phyloP scores from a whole-genome alignment of 1,139 yeast species.

The Diutina scorzettiae region DNA sequence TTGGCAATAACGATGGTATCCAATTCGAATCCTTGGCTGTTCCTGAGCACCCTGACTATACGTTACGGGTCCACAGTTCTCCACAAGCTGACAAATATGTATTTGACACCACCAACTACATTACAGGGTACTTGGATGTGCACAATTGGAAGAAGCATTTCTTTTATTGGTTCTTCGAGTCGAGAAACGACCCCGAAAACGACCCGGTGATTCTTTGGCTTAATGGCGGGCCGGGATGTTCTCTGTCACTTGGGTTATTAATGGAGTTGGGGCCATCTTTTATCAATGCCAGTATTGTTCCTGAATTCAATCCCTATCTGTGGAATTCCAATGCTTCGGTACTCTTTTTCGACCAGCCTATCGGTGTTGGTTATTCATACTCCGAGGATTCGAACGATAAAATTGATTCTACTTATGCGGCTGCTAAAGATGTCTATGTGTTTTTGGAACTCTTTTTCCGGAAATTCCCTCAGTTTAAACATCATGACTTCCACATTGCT shows the following conservation, averaged over 20 bases:
- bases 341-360: slow-evolving; percentile 90
- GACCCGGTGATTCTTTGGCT: slow-evolving; percentile 86
- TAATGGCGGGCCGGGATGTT: slow-evolving; percentile 89
- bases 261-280: slow-evolving; percentile 85
- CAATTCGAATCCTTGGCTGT: background rate
- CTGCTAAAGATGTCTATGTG: slow-evolving; percentile 88
- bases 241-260: slow-evolving; percentile 77
- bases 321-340: slow-evolving; percentile 90
- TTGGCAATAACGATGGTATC: background rate
- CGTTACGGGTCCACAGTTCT: background rate
- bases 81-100: background rate
- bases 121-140: slow-evolving; percentile 80
- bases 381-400: slow-evolving; percentile 27
- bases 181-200: slow-evolving; percentile 75
- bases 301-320: slow-evolving; percentile 64
- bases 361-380: slow-evolving; percentile 86
- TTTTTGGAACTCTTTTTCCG: slow-evolving; percentile 82
- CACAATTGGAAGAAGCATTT: slow-evolving; percentile 76
- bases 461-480: slow-evolving; percentile 75
- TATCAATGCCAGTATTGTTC: slow-evolving; percentile 53
- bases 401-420: slow-evolving; percentile 71
- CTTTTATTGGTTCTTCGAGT: slow-evolving; percentile 77
- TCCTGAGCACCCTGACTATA: background rate
- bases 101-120: slow-evolving; percentile 67
- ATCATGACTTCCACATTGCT: slow-evolving; percentile 75